Conservation (phyloP, 306 rosid species). For the Gillenia trifoliata region DNA sequence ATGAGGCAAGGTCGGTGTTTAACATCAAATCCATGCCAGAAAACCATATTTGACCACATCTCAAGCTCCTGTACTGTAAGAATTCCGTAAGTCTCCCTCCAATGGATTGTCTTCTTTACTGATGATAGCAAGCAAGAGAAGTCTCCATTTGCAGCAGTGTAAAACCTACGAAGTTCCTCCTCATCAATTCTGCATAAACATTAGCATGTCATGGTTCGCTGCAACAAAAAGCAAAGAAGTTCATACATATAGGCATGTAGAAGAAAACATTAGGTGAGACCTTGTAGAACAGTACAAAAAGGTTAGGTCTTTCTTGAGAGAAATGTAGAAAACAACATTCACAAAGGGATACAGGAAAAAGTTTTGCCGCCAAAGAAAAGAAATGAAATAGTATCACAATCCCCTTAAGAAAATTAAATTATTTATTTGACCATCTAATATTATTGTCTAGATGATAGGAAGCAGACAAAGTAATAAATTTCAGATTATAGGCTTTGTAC, state of each 20-base stretch:
- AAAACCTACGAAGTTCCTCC: constrained; percentile 71
- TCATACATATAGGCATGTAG: constrained; percentile 31
- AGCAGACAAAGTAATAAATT: not conserved
- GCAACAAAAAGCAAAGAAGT: constrained; percentile 33
- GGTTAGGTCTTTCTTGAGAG: not conserved
- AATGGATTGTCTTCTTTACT: constrained; percentile 65
- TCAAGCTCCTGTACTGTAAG: constrained; percentile 72
- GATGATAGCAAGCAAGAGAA: constrained; percentile 58
- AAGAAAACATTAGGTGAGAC: constrained; percentile 9
- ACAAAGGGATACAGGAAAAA: not conserved
- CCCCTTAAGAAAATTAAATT: not conserved
- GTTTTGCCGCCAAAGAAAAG: not conserved
- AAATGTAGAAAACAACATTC: not conserved
- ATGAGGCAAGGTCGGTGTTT: constrained; percentile 67
- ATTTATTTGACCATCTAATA: not conserved
- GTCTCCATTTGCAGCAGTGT: constrained; percentile 58
- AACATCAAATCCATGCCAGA: constrained; percentile 81
- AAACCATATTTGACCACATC: constrained; percentile 75
- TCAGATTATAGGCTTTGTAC: not conserved
- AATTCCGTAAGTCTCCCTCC: constrained; percentile 72
- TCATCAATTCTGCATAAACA: constrained; percentile 73
- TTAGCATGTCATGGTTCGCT: constrained; percentile 44
- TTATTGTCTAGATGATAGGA: not conserved
- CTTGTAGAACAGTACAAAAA: not conserved
- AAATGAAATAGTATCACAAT: not conserved